phyloP scores from a whole-genome alignment of 225 moss, liverwort and hornwort genomes.

The Pseudisothecium myosuroides region DNA sequence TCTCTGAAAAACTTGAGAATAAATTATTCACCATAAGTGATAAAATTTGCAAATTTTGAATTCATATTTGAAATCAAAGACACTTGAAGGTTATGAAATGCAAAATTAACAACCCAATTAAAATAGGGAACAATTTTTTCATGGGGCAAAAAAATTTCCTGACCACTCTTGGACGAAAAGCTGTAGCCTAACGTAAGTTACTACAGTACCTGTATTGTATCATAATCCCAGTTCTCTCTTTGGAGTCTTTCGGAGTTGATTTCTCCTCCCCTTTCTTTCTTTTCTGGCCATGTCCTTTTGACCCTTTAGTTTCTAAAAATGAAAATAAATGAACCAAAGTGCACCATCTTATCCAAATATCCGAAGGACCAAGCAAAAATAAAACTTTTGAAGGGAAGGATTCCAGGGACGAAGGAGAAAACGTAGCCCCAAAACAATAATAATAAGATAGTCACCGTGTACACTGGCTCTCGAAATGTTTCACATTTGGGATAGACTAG shows the following conservation, averaged over 20 bases:
- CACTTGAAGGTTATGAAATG: not conserved
- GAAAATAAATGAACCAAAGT: not conserved
- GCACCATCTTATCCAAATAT: not conserved
- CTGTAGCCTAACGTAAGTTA: no score
- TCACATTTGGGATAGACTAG: no score
- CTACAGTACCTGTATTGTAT: no score
- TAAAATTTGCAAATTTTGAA: not conserved
- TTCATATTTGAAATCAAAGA: not conserved
- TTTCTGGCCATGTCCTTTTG: not conserved
- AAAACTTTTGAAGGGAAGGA: not conserved
- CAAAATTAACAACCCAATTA: not conserved
- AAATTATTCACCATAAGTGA: not conserved
- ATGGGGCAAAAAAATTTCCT: no score
- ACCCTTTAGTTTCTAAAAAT: not conserved
- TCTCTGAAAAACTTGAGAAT: fast-evolving
- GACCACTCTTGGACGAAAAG: no score
- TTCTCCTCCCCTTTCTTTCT: not conserved
- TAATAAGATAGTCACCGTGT: not conserved
- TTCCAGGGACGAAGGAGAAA: not conserved
- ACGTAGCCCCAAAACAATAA: not conserved
- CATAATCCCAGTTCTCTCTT: not conserved
- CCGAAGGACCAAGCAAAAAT: not conserved
- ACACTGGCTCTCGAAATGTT: not conserved
- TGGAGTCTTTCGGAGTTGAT: not conserved
- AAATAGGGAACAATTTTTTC: not conserved